Percentiles rank a stretch among this genome's conserved stretches.
phyloP scores from a whole-genome alignment of 805 yeast genomes.

The Scheffersomyces coipomensis region DNA sequence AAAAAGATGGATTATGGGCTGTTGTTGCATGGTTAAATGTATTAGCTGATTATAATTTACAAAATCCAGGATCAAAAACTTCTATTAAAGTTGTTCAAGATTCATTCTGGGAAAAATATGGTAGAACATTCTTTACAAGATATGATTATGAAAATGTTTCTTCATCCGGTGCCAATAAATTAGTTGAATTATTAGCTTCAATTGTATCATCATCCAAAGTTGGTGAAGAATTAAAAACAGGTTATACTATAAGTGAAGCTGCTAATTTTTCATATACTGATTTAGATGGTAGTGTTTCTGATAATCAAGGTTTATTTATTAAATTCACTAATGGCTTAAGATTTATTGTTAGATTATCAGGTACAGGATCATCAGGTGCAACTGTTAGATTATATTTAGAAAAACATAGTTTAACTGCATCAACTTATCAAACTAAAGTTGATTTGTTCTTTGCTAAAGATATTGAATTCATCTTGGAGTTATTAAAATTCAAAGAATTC shows the following conservation, averaged over 20 bases:
- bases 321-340: constrained; percentile 81
- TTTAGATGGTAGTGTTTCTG: constrained; percentile 86
- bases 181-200: constrained; percentile 48
- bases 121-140: constrained; percentile 95
- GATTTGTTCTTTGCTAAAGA: constrained; percentile 67
- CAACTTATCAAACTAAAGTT: constrained; percentile 50
- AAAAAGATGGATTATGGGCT: constrained; percentile 98
- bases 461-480: constrained; percentile 59
- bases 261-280: constrained; percentile 93
- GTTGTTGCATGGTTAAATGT: constrained; percentile 96
- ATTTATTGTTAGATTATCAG: constrained; percentile 86
- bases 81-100: constrained; percentile 78
- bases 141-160: constrained; percentile 88
- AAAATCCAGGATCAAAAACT: constrained; percentile 49
- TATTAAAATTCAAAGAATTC: constrained; percentile 68
- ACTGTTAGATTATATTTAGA: constrained; percentile 92
- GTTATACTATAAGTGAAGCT: constrained; percentile 63
- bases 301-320: constrained; percentile 84
- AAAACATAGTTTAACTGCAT: constrained; percentile 64
- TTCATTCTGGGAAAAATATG: constrained; percentile 87
- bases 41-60: constrained; percentile 72
- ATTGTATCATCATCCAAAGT: constrained; percentile 29
- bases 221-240: constrained; percentile 50
- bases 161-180: constrained; percentile 67
- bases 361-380: constrained; percentile 98